Percentiles rank a stretch among this genome's conserved stretches.
Evolutionary conservation across 1,139 yeast genomes (phyloP).

Genomic region (Meyerozyma guilliermondii): DNA sequence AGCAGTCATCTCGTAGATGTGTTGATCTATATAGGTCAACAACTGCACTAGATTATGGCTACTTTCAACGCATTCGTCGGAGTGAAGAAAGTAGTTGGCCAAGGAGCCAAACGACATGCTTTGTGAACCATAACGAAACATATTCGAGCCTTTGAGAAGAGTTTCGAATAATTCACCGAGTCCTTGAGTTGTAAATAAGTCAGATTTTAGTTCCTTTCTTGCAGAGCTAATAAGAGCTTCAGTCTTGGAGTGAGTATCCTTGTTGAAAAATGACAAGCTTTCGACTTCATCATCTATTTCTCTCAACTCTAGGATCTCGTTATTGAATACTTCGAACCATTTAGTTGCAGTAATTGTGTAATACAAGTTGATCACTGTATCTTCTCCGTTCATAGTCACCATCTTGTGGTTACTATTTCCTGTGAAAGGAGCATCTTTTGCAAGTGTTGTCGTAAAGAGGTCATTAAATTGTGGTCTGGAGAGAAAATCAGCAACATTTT

Average conservation of each 20-base stretch:
- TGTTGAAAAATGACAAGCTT: not conserved
- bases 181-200: constrained; percentile 16
- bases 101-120: not conserved
- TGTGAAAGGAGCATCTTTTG: constrained; percentile 23
- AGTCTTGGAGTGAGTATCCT: not conserved
- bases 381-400: constrained; percentile 14
- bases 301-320: constrained; percentile 10
- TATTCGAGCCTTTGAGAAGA: not conserved
- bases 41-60: not conserved
- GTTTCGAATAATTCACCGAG: constrained; percentile 12
- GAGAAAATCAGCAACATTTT: constrained; percentile 30
- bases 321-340: constrained; percentile 29
- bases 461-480: constrained; percentile 25
- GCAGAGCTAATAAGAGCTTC: not conserved
- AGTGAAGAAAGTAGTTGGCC: not conserved
- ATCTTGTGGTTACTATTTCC: constrained; percentile 23
- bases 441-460: constrained; percentile 24
- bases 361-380: constrained; percentile 16
- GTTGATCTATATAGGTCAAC: not conserved
- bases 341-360: constrained; percentile 24
- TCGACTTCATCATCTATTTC: not conserved
- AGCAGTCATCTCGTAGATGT: not conserved
- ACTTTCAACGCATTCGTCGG: not conserved
- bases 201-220: constrained; percentile 6
- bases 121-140: not conserved